phyloP scores from a whole-genome alignment of 371 early-diverging fungal genomes.

The Mortierella sp. region DNA sequence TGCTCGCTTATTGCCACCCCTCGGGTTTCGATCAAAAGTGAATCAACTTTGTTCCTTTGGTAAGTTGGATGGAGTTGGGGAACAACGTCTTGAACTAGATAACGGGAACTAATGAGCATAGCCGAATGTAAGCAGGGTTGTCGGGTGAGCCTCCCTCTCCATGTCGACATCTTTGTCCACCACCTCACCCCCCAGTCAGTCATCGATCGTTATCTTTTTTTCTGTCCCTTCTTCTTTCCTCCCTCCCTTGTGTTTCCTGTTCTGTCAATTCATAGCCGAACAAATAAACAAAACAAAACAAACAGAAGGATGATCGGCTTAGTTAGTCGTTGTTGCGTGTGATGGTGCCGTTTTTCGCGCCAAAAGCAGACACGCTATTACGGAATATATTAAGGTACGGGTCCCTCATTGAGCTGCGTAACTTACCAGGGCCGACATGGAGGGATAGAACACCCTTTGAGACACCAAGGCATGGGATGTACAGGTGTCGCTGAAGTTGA shows the following conservation, averaged over 20 bases:
- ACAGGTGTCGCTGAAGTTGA: neutral
- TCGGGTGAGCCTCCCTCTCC: no score
- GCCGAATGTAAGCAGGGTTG: no score
- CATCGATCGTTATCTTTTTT: no score
- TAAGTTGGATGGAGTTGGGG: neutral
- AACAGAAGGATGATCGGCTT: neutral
- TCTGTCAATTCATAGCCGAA: neutral
- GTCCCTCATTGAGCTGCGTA: neutral
- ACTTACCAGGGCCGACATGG: neutral
- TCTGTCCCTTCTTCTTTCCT: neutral
- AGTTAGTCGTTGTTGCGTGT: neutral
- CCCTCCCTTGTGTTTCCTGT: neutral
- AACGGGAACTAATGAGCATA: neutral
- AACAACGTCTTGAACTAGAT: neutral
- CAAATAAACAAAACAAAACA: neutral
- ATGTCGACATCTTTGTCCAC: no score
- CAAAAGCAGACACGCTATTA: neutral
- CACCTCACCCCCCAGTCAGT: no score
- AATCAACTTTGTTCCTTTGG: conserved; percentile 7
- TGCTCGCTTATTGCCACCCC: neutral
- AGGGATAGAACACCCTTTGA: neutral
- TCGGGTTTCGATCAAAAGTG: neutral
- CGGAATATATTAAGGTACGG: conserved; percentile 13
- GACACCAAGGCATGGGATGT: neutral
- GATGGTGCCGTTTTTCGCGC: neutral